phyloP scores from a whole-genome alignment of 331 rosid species.

The Phaseolus coccineus region DNA sequence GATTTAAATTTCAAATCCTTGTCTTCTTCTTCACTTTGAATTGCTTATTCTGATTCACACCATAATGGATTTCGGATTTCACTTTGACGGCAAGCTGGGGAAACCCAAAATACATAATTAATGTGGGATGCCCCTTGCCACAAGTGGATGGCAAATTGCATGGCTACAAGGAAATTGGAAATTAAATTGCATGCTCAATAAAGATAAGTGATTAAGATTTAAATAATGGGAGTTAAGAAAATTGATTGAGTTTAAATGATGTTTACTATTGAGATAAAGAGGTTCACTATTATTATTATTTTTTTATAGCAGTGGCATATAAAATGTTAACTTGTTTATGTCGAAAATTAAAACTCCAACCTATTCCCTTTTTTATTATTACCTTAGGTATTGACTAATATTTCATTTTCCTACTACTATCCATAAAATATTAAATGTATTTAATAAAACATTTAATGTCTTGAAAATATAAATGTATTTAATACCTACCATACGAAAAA shows the following conservation, averaged over 20 bases:
- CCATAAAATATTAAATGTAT: background rate
- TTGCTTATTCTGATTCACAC: background rate
- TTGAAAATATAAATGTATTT: background rate
- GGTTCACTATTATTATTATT: background rate
- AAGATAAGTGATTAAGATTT: constrained; percentile 1
- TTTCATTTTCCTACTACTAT: background rate
- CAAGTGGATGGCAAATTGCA: constrained; percentile 17
- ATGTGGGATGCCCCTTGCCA: background rate
- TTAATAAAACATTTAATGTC: background rate
- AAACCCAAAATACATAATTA: constrained; percentile 18
- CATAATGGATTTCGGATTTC: constrained; percentile 40
- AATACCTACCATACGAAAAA: background rate
- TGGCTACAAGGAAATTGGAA: constrained; percentile 1
- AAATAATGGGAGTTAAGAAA: background rate
- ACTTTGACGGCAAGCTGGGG: constrained; percentile 45
- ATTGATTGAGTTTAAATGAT: background rate
- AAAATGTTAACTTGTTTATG: background rate
- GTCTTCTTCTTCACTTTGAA: background rate
- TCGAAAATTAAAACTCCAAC: background rate
- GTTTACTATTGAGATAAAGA: background rate
- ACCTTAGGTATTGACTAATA: background rate
- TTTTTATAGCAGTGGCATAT: background rate
- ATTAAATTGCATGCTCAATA: background rate
- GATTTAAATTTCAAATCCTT: background rate
- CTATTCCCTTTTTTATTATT: background rate